Base-by-base conservation (phyloP, 345 rosid genomes). In the Aquilaria yunnanensis region DNA sequence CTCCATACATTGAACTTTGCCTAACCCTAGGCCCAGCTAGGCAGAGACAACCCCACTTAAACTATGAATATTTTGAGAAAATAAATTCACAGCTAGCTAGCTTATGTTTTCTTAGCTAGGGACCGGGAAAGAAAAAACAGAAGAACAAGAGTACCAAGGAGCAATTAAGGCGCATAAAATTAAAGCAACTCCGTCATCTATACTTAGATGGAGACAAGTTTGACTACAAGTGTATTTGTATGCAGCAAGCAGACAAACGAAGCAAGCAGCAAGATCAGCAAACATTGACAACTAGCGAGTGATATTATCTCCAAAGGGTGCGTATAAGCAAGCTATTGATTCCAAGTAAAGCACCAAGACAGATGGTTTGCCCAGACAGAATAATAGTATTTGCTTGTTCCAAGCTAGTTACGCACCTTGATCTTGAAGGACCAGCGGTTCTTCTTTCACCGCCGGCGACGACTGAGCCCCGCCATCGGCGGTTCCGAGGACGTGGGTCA, bases 401-500 rank as follows among this genome's bases (percentile, higher is more conserved):
- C 3, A 23, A 23, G 23, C 23, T 23, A 30, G 9, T 8, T 43
- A 51, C 6, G 32, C 67, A 81, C 83, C 86, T 76, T 76, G 81
- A 65, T 74, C 75, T 74, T 69, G 79, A 41, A 32, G 13, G 65
- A 65, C 69, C 62, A 62, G 66, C 47, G 72, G 56, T 64, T 78
- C 75, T 71, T 73, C 67, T 66, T 71, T 73, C 48, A 64, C 75
- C 14, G 64, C 51, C 3, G 73, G 63, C 31, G 60, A 48, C 61
- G 73, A 14, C 12, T 57, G 37, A 47, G 60, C 14, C 16, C 51
- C 54, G 52, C 56, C 66, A 10, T 57, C 67, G 33, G 59, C 23
- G 32, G 87, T 66, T 30, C 79, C 73, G 46, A 84, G 87, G 65
- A 70, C 84, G 57, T 74, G 87, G 49, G 90, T 66, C 47, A 93